phyloP scores from a whole-genome alignment of 169 alveolate species.

The Theileria equi region DNA sequence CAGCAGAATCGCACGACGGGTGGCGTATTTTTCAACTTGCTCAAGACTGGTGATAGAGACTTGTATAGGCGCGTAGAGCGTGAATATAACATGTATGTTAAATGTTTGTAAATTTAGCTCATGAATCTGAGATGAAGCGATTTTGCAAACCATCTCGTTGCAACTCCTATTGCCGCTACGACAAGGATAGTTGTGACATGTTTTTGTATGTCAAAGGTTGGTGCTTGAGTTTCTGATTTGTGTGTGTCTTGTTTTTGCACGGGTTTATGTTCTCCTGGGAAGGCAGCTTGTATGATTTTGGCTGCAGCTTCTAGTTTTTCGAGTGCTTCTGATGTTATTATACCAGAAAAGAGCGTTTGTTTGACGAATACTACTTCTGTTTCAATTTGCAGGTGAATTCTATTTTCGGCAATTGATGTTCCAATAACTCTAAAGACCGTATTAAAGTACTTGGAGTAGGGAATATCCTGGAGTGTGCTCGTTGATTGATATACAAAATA shows the following conservation, averaged over 20 bases:
- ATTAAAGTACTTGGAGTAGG: conserved; percentile 46
- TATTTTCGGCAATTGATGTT: not conserved
- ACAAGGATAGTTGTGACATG: too few relatives aligned
- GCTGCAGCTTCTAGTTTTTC: conserved; percentile 8
- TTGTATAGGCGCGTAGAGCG: conserved; percentile 29
- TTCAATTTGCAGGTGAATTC: conserved; percentile 6
- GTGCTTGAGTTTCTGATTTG: not conserved
- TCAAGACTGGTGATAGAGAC: conserved; percentile 26
- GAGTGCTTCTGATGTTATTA: conserved; percentile 44
- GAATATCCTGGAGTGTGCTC: conserved; percentile 19
- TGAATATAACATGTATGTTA: not conserved
- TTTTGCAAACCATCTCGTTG: too few relatives aligned
- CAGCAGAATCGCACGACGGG: conserved; percentile 48
- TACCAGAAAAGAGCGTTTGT: conserved; percentile 21
- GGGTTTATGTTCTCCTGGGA: too few relatives aligned
- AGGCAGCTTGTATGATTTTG: not conserved
- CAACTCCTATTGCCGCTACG: too few relatives aligned
- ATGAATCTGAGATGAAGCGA: not conserved
- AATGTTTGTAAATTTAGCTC: not conserved
- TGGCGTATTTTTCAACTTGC: conserved; percentile 52
- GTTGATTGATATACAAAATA: conserved; percentile 31
- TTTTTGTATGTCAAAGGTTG: not conserved
- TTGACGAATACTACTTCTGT: conserved; percentile 42
- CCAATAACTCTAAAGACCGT: conserved; percentile 47
- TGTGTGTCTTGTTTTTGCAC: not conserved